Percentiles rank a stretch among this genome's conserved stretches.
Conservation (phyloP, 306 rosid genomes). For the Gillenia trifoliata region DNA sequence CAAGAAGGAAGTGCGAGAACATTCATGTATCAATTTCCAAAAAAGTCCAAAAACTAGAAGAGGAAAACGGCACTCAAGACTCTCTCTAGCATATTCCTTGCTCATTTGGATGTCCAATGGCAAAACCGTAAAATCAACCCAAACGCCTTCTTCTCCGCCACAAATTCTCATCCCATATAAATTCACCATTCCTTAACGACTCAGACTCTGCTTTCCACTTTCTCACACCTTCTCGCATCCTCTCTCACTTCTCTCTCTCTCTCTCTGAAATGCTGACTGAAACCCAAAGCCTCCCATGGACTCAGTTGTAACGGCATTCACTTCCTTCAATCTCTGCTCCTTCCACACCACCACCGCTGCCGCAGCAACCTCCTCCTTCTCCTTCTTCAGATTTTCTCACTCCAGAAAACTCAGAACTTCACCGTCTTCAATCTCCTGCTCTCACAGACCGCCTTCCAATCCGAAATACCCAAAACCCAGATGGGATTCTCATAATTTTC, state of each 20-base stretch:
- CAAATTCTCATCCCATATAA: not conserved
- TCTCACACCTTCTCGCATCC: not conserved
- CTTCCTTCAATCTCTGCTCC: conserved; percentile 20
- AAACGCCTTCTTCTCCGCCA: not conserved
- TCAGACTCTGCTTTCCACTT: not conserved
- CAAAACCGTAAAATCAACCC: not conserved
- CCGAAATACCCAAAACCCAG: conserved; percentile 15
- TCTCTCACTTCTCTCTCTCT: not conserved
- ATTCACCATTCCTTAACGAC: not conserved
- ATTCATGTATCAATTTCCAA: not conserved
- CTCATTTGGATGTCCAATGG: not conserved
- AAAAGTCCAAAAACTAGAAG: not conserved
- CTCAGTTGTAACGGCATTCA: conserved; percentile 23
- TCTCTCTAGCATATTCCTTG: conserved; percentile 21
- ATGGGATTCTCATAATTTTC: not conserved
- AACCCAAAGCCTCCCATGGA: conserved; percentile 42
- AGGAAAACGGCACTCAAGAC: no score
- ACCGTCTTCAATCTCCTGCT: conserved; percentile 17
- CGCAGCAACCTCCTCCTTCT: conserved; percentile 15
- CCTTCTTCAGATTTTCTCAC: conserved; percentile 18
- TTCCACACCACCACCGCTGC: conserved; percentile 1
- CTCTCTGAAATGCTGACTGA: conserved; percentile 51
- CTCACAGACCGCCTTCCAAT: conserved; percentile 5
- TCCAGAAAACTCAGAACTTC: not conserved
- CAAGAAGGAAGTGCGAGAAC: not conserved